Evolutionary conservation across 1,284 basidiomycete species (phyloP).

Genomic region (Athelia sp.): DNA sequence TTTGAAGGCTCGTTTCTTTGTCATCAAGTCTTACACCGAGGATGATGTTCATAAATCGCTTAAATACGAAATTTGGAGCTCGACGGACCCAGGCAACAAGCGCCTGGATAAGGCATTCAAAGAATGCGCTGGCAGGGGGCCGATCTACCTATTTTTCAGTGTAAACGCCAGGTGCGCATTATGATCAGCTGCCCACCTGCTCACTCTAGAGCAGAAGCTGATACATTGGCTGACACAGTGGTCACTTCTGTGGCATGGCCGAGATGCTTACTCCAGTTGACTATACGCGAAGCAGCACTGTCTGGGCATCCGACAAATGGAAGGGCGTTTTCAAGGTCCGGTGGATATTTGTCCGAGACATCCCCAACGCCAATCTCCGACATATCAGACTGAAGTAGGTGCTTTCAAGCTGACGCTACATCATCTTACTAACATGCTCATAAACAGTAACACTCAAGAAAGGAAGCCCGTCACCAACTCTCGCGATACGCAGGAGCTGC

Average conservation of each 20-base stretch:
- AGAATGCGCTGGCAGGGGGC: conserved; percentile 79
- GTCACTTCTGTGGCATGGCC: conserved; percentile 96
- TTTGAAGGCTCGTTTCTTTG: conserved; percentile 81
- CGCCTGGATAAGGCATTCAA: conserved; percentile 93
- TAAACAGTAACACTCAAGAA: conserved; percentile 85
- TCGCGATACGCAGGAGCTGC: conserved; percentile 86
- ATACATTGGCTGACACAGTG: conserved; percentile 37
- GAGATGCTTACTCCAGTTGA: conserved; percentile 92
- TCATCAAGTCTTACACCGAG: conserved; percentile 97
- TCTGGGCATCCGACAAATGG: conserved; percentile 99
- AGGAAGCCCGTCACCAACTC: conserved; percentile 96
- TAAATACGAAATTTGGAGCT: conserved; percentile 97
- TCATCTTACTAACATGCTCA: conserved; percentile 13
- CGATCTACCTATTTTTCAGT: conserved; percentile 95
- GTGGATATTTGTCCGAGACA: conserved; percentile 95
- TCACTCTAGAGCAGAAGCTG: neutral
- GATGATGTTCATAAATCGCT: conserved; percentile 96
- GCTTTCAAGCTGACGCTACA: conserved; percentile 3
- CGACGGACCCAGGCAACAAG: conserved; percentile 94
- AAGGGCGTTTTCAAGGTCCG: conserved; percentile 94
- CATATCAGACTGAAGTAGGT: conserved; percentile 81
- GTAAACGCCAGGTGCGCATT: conserved; percentile 76
- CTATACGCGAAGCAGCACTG: conserved; percentile 82
- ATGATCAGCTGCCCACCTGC: neutral
- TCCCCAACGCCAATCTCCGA: conserved; percentile 80